Evolutionary conservation across 495 filamentous ascomycete genomes (phyloP).

Genomic region (Endocarpon pusillum): DNA sequence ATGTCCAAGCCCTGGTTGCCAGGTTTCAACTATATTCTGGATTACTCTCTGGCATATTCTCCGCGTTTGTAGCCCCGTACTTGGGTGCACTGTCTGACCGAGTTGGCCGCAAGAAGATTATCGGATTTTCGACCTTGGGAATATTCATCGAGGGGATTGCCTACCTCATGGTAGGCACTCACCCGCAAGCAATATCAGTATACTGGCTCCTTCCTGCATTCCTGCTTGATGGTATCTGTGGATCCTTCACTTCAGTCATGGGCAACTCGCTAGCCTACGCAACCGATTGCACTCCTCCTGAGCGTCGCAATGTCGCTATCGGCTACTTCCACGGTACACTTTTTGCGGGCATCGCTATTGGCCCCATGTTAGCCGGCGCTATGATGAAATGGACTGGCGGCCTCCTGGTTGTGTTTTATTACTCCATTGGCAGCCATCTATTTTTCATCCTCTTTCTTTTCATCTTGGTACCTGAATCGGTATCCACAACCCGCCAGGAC

Average conservation of each 20-base stretch:
- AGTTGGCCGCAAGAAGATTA: constrained; percentile 58
- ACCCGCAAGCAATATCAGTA: constrained; percentile 51
- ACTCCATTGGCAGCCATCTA: constrained; percentile 49
- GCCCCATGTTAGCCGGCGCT: constrained; percentile 62
- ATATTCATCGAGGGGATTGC: constrained; percentile 52
- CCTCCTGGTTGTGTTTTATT: constrained; percentile 60
- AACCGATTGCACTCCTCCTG: constrained; percentile 69
- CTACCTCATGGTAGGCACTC: constrained; percentile 57
- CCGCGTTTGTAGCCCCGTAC: constrained; percentile 62
- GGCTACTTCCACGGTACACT: constrained; percentile 77
- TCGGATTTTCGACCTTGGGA: constrained; percentile 50
- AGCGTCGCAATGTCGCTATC: constrained; percentile 66
- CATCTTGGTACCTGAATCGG: constrained; percentile 64
- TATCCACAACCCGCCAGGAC: constrained; percentile 48
- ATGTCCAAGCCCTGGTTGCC: constrained; percentile 58
- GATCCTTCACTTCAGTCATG: constrained; percentile 70
- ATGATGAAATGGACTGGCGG: constrained; percentile 52
- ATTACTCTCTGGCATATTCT: constrained; percentile 51
- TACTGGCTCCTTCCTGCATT: constrained; percentile 58
- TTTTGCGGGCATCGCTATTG: constrained; percentile 71
- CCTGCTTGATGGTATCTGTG: constrained; percentile 63
- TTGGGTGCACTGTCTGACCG: constrained; percentile 77
- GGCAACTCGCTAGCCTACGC: constrained; percentile 73
- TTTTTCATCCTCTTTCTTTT: constrained; percentile 52
- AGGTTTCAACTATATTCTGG: constrained; percentile 59